Conservation (phyloP, 2,329 filamentous ascomycete genomes). For the Blastomyces silverae region DNA sequence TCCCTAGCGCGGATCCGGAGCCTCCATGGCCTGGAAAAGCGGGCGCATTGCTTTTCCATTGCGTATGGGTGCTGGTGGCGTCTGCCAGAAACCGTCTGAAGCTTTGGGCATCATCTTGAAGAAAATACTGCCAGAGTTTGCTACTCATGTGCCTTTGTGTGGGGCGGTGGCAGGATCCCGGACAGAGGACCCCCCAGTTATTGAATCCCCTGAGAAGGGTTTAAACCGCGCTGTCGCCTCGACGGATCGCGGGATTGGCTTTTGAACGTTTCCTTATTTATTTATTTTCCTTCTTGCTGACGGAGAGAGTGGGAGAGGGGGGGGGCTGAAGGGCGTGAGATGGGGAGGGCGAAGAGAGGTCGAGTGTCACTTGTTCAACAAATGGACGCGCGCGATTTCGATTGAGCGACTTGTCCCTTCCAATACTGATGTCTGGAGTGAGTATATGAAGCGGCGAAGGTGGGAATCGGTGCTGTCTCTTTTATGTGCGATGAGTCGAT, state of each 20-base stretch:
- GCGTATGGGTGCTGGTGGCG: slow-evolving; percentile 45
- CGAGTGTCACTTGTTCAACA: not conserved
- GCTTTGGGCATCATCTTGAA: slow-evolving; percentile 94
- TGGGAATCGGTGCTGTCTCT: not conserved
- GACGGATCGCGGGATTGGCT: slow-evolving; percentile 66
- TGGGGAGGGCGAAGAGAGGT: slow-evolving; percentile 18
- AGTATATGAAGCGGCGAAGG: not conserved
- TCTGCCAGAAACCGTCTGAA: slow-evolving; percentile 84
- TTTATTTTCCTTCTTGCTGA: slow-evolving; percentile 43
- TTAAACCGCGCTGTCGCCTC: slow-evolving; percentile 85
- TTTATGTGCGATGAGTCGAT: too few species aligned
- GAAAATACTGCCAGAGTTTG: slow-evolving; percentile 91
- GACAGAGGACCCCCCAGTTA: slow-evolving; percentile 7
- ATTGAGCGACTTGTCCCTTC: not conserved
- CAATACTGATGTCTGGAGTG: not conserved
- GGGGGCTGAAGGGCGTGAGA: slow-evolving; percentile 17
- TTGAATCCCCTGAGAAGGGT: slow-evolving; percentile 16
- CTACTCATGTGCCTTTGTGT: slow-evolving; percentile 72
- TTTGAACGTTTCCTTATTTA: slow-evolving; percentile 59
- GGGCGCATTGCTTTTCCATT: slow-evolving; percentile 24
- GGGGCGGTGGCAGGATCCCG: slow-evolving; percentile 7
- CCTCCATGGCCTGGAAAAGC: slow-evolving; percentile 24
- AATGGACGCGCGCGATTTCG: not conserved
- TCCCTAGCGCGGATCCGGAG: slow-evolving; percentile 26
- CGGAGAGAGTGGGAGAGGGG: slow-evolving; percentile 30